Conservation (phyloP, 306 rosid species). For the Abrus precatorius region DNA sequence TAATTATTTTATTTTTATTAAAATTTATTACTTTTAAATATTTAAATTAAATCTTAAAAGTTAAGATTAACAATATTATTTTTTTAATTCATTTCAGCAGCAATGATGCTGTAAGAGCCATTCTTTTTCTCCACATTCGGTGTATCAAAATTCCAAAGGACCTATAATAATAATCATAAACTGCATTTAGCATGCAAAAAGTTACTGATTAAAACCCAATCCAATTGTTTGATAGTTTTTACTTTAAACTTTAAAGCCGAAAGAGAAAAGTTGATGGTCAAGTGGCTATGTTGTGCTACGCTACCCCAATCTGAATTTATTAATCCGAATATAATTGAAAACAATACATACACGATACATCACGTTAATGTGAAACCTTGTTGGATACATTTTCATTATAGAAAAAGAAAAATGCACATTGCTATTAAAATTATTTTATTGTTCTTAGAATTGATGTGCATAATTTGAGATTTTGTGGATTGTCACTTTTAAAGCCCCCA, state of each 20-base stretch:
- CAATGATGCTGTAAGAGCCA: neutral
- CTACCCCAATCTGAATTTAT: conserved; percentile 3
- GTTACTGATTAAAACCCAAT: neutral
- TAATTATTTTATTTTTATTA: too few species aligned
- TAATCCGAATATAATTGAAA: neutral
- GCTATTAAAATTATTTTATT: neutral
- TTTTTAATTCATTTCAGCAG: neutral
- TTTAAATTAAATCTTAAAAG: too few species aligned
- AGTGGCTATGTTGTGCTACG: conserved; percentile 16
- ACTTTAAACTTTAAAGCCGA: conserved; percentile 6
- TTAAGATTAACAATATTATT: neutral
- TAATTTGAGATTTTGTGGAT: too few species aligned
- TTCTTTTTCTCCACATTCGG: conserved; percentile 15
- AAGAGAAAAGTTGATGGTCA: conserved; percentile 11
- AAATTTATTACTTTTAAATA: too few species aligned
- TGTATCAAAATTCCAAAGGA: conserved; percentile 12
- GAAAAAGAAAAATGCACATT: neutral
- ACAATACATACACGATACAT: too few species aligned
- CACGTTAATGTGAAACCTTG: neutral
- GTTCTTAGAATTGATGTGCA: neutral
- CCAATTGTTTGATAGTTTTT: neutral
- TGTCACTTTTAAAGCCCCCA: too few species aligned
- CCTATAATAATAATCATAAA: conserved; percentile 1
- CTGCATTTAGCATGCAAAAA: conserved; percentile 27
- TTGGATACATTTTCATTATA: neutral